Conservation (phyloP, 2,329 filamentous ascomycete species). For the Knoxdaviesia capensis region DNA sequence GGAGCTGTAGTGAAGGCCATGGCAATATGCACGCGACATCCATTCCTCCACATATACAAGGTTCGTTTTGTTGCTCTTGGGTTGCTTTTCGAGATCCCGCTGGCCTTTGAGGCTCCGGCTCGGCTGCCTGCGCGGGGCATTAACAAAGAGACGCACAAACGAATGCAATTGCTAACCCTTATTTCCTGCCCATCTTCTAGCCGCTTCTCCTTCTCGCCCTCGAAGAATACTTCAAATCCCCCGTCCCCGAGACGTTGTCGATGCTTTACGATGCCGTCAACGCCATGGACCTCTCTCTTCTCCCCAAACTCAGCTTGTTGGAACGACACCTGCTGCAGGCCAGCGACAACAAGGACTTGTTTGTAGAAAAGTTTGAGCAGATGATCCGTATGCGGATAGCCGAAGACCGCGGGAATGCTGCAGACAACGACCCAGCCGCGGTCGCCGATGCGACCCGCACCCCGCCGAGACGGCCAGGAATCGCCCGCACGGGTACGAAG, state of each 20-base stretch:
- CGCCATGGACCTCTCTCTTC: conserved; percentile 84
- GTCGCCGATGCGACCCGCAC: conserved; percentile 23
- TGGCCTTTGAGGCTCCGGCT: not conserved
- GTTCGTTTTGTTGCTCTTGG: conserved; percentile 20
- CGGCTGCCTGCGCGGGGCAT: too few relatives aligned
- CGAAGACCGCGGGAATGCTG: conserved; percentile 32
- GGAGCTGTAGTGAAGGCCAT: conserved; percentile 94
- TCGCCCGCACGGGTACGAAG: conserved; percentile 29
- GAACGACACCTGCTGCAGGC: conserved; percentile 75
- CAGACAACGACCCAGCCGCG: conserved; percentile 18
- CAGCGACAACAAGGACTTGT: conserved; percentile 87
- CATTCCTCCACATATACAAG: conserved; percentile 98
- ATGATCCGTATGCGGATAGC: conserved; percentile 72
- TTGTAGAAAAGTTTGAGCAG: conserved; percentile 90
- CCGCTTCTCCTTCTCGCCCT: conserved; percentile 76
- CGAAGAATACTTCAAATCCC: conserved; percentile 92
- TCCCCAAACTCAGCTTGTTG: conserved; percentile 67
- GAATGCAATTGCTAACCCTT: not conserved
- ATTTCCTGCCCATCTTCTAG: conserved; percentile 19
- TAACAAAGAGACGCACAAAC: not conserved
- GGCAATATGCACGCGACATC: conserved; percentile 95
- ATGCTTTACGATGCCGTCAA: conserved; percentile 86
- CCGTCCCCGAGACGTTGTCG: conserved; percentile 69
- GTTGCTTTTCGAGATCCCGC: not conserved
- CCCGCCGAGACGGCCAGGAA: conserved; percentile 23